Evolutionary conservation across 1,139 yeast species (phyloP), one percentile per base, ranked within the genome.

Genomic region (Debaryomycetaceae sp.): DNA sequence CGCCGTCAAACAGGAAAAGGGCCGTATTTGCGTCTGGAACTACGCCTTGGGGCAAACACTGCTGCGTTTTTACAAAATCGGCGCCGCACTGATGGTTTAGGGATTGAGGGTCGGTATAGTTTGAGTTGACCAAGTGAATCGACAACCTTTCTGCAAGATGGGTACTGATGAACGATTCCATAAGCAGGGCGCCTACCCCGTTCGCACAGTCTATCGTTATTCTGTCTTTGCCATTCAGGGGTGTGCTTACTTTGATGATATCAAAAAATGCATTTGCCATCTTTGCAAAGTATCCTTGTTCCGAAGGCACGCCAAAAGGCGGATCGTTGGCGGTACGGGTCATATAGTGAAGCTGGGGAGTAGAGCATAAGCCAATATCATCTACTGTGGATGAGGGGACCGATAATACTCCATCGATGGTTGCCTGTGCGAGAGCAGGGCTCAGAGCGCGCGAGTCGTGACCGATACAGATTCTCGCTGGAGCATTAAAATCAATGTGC

Each of bases 1-100:
- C 99, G 28, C 98, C 99, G 50, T 90, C 98, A 47, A 85, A 86
- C 2, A 95, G 83, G 7, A 93, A 82, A 44, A 74, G 80, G 29
- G 87, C 58, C 38, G 59, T 55, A 32, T 59, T 53, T 28, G 53
- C 45, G 2, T 67, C 62, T 4, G 57, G 47, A 15, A 40, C 41
- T 12, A 81, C 63, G 25, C 76, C 77, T 8, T 63, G 56, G 5
- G 98, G 98, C 28, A 81, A 63, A 35, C 57, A 66, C 48, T 90
- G 97, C 51, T 77, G 73, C 3, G 96, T 83, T 54, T 90, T 92
- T 36, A 90, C 98, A 47, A 56, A 86, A 54, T 90, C 99, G 11
- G 98, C 98, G 31, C 99, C 99, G 51, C 98, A 90, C 28, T 74
- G 69, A 25, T 58, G 71, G 52, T 92, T 90, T 43, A 90, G 65